These are phyloP conservation scores for Cerioporus squamosus DNA, from an alignment of 1,284 basidiomycete genomes.

Conservation along the genomic window DNA sequence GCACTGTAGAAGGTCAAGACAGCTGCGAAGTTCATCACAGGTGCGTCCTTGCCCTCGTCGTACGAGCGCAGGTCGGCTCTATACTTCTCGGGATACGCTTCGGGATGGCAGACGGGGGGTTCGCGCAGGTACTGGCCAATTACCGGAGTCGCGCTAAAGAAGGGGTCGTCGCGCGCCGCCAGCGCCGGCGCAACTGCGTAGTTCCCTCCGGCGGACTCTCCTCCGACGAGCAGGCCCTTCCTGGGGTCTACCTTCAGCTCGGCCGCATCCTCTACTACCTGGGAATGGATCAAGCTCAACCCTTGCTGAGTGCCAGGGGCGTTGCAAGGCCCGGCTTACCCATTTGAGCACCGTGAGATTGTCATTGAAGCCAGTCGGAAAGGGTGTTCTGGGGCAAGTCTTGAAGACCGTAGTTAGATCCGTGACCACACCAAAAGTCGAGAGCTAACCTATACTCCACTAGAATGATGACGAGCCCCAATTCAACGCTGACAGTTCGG, in stretches of 20 bases:
- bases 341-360: conserved; percentile 26
- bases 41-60: not conserved
- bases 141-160: conserved; percentile 18
- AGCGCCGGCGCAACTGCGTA: conserved; percentile 29
- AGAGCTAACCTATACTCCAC: conserved; percentile 32
- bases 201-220: too few relatives aligned
- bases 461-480: conserved; percentile 24
- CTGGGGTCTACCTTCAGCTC: conserved; percentile 9
- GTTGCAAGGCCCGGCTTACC: conserved; percentile 7
- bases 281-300: too few relatives aligned
- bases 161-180: conserved; percentile 27
- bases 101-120: not conserved
- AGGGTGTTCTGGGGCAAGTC: conserved; percentile 26
- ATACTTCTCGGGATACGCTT: not conserved
- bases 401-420: not conserved
- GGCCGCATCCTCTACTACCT: conserved; percentile 6
- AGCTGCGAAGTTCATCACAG: too few relatives aligned
- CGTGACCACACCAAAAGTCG: too few relatives aligned
- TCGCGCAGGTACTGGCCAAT: conserved; percentile 16
- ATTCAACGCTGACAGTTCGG: conserved; percentile 21
- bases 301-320: too few relatives aligned
- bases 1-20: not conserved
- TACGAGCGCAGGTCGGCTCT: not conserved
- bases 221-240: conserved; percentile 30
- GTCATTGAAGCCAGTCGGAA: conserved; percentile 22